Conservation (phyloP, 1,284 basidiomycete genomes). For the Marasmius oreades region DNA sequence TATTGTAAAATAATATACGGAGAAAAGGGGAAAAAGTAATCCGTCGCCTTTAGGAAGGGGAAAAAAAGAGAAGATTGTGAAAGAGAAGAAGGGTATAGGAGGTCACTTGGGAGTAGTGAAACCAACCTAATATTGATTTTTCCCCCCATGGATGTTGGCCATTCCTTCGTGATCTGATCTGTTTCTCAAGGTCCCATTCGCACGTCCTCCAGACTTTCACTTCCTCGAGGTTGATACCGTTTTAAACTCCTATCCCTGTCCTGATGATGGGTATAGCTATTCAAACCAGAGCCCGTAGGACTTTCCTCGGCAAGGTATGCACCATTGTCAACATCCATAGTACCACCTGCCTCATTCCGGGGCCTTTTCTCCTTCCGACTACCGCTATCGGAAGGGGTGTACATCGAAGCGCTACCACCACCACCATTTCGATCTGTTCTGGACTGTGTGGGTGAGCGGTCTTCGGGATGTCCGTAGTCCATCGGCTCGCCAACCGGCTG, state of each 20-base stretch:
- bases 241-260: slow-evolving; percentile 57
- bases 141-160: not conserved
- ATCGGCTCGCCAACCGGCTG: slow-evolving; percentile 36
- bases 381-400: slow-evolving; percentile 17
- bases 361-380: slow-evolving; percentile 10
- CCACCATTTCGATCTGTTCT: not conserved
- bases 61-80: not conserved
- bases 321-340: not conserved
- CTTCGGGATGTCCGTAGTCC: not conserved
- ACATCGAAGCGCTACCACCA: slow-evolving; percentile 28
- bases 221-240: slow-evolving; percentile 46
- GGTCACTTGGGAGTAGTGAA: not conserved
- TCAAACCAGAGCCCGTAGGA: slow-evolving; percentile 13
- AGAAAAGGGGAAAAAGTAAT: not conserved
- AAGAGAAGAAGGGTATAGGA: not conserved
- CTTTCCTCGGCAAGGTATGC: slow-evolving; percentile 1
- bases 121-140: no score
- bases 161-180: not conserved
- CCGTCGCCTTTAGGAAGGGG: not conserved
- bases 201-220: slow-evolving; percentile 41
- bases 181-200: slow-evolving; percentile 32
- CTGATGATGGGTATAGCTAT: slow-evolving; percentile 20
- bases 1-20: not conserved
- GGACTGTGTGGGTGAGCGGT: not conserved
- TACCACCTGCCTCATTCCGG: not conserved